phyloP scores from a whole-genome alignment of 2,329 filamentous ascomycete species.

The Teratosphaeriaceae sp. region DNA sequence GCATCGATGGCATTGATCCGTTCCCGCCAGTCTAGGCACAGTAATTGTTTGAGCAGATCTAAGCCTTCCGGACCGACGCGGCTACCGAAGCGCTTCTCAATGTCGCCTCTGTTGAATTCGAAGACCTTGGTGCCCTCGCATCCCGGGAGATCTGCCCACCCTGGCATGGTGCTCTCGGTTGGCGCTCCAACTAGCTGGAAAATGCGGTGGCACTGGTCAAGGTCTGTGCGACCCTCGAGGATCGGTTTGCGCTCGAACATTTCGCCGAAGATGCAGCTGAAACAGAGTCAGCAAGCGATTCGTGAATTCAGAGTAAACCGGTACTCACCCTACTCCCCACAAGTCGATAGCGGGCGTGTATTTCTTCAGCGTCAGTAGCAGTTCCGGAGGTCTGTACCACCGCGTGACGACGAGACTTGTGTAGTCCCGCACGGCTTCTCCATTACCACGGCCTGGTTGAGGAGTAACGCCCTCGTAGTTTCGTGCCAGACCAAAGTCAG shows the following conservation, averaged over 20 bases:
- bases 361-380: constrained; percentile 76
- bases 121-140: constrained; percentile 65
- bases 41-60: constrained; percentile 70
- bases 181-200: constrained; percentile 89
- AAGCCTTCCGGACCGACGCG: constrained; percentile 61
- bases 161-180: constrained; percentile 86
- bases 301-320: too few species aligned
- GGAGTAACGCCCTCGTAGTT: constrained; percentile 86
- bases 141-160: constrained; percentile 76
- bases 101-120: constrained; percentile 55
- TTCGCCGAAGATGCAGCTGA: constrained; percentile 84
- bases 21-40: constrained; percentile 82
- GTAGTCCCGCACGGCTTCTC: constrained; percentile 82
- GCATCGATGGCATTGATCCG: constrained; percentile 93
- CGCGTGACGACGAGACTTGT: constrained; percentile 96
- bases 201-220: constrained; percentile 85
- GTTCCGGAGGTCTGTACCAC: constrained; percentile 94
- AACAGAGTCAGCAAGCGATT: constrained; percentile 41
- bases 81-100: constrained; percentile 62
- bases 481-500: constrained; percentile 89
- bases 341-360: constrained; percentile 98
- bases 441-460: constrained; percentile 68
- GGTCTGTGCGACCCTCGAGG: constrained; percentile 79
- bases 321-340: constrained; percentile 75
- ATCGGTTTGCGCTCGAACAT: constrained; percentile 96